These are phyloP conservation scores for Aureobasidium zeae DNA, from an alignment of 2,329 filamentous ascomycete genomes.

Conservation along the genomic window DNA sequence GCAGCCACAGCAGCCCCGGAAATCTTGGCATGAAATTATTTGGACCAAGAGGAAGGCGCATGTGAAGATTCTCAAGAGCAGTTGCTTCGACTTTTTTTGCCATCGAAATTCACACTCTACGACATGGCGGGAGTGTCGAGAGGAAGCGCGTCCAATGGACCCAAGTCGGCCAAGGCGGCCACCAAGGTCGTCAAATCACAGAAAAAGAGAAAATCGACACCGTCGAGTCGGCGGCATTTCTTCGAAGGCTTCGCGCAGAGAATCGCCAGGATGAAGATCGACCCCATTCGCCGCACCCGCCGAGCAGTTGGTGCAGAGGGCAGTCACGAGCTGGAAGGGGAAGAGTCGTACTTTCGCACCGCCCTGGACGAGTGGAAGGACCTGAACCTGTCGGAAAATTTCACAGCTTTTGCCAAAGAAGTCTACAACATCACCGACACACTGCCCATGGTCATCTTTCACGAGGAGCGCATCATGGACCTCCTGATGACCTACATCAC, in stretches of 20 bases:
- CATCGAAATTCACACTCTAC: neutral
- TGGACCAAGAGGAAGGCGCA: neutral
- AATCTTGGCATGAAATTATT: conserved; percentile 1
- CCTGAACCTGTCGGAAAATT: conserved; percentile 76
- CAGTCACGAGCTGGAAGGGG: conserved; percentile 72
- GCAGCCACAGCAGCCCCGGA: neutral
- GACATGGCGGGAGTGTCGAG: conserved; percentile 38
- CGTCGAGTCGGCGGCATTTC: conserved; percentile 71
- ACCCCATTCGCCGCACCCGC: conserved; percentile 83
- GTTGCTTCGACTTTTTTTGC: conserved; percentile 13
- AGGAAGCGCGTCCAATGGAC: conserved; percentile 23
- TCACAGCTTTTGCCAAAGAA: conserved; percentile 66
- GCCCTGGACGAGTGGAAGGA: conserved; percentile 84
- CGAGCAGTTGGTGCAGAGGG: conserved; percentile 21
- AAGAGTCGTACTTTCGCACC: conserved; percentile 75
- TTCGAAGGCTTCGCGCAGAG: conserved; percentile 89
- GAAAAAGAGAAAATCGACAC: conserved; percentile 54
- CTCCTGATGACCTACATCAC: conserved; percentile 67
- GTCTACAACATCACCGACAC: conserved; percentile 75
- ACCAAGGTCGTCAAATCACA: conserved; percentile 44
- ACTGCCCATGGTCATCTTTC: conserved; percentile 83
- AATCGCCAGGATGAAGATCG: conserved; percentile 84
- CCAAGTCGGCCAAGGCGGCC: conserved; percentile 17
- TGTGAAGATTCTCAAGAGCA: neutral
- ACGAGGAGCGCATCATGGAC: conserved; percentile 76